phyloP scores from a whole-genome alignment of 2,329 filamentous ascomycete species.

The Colletotrichum destructivum region DNA sequence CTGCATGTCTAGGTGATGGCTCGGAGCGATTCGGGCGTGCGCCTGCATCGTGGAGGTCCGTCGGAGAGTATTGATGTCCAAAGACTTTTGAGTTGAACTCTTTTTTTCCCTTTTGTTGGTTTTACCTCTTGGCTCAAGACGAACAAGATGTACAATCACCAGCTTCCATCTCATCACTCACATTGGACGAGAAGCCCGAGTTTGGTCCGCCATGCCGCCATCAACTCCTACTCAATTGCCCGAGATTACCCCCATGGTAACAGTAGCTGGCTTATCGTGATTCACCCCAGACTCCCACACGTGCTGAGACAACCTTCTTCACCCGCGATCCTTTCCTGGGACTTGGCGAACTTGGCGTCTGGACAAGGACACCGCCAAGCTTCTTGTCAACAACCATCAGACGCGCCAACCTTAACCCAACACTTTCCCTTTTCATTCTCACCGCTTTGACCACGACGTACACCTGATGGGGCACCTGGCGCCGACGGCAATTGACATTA shows the following conservation, averaged over 20 bases:
- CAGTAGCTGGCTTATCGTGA: conserved; percentile 24
- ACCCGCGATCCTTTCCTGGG: conserved; percentile 34
- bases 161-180: neutral
- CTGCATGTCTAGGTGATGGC: conserved; percentile 11
- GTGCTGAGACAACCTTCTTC: conserved; percentile 43
- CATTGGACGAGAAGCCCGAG: conserved; percentile 7
- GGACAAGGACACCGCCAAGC: conserved; percentile 33
- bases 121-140: no score
- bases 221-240: conserved; percentile 4
- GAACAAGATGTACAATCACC: no score
- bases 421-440: conserved; percentile 30
- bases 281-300: conserved; percentile 38
- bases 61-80: neutral
- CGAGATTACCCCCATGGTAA: conserved; percentile 25
- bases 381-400: conserved; percentile 41
- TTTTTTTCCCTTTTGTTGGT: neutral
- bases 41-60: neutral
- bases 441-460: conserved; percentile 33
- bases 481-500: conserved; percentile 24
- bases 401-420: conserved; percentile 41
- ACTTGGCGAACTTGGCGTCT: conserved; percentile 40
- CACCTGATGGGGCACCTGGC: conserved; percentile 27
- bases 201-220: conserved; percentile 7
- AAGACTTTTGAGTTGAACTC: neutral
- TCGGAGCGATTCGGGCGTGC: conserved; percentile 16